Evolutionary conservation across 768 basidiomycete genomes (phyloP).

Genomic region (Boletus pseudo-olivaceus): DNA sequence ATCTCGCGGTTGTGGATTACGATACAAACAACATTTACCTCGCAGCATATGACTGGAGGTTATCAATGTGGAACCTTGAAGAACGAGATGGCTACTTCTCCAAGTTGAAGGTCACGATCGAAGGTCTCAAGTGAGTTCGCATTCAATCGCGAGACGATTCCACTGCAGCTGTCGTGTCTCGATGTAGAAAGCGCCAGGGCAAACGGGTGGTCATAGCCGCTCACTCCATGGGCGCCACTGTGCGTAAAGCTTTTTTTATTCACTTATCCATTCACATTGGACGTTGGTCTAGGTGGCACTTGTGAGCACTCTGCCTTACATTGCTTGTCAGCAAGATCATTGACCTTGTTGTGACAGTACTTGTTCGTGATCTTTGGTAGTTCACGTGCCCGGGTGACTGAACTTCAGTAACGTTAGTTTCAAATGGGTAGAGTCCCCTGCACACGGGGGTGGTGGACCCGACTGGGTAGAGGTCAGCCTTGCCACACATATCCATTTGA

Average conservation of each 20-base stretch:
- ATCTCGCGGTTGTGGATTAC: slow-evolving; percentile 89
- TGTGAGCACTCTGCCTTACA: slow-evolving; percentile 32
- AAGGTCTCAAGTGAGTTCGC: slow-evolving; percentile 61
- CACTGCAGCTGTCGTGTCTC: not conserved
- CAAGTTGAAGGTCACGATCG: slow-evolving; percentile 74
- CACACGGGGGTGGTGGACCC: slow-evolving; percentile 76
- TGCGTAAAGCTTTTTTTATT: slow-evolving; percentile 32
- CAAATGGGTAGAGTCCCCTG: slow-evolving; percentile 94
- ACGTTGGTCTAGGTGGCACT: slow-evolving; percentile 44
- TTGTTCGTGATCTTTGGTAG: slow-evolving; percentile 57
- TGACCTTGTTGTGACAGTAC: slow-evolving; percentile 49
- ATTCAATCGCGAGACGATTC: not conserved
- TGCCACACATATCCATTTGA: not conserved
- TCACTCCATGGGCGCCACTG: slow-evolving; percentile 84
- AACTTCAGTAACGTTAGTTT: slow-evolving; percentile 45
- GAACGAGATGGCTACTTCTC: slow-evolving; percentile 89
- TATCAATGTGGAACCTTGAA: slow-evolving; percentile 88
- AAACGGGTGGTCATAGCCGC: slow-evolving; percentile 81
- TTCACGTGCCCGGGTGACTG: not conserved
- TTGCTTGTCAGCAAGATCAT: not conserved
- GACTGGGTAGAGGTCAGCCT: slow-evolving; percentile 82
- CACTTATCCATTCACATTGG: slow-evolving; percentile 32
- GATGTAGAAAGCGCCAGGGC: slow-evolving; percentile 56
- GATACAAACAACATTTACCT: slow-evolving; percentile 86
- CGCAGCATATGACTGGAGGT: slow-evolving; percentile 88